A percentile compares a stretch with the other conserved stretches of the same genome.
Conservation (phyloP, 768 basidiomycete species). For the Naganishia vishniacii region DNA sequence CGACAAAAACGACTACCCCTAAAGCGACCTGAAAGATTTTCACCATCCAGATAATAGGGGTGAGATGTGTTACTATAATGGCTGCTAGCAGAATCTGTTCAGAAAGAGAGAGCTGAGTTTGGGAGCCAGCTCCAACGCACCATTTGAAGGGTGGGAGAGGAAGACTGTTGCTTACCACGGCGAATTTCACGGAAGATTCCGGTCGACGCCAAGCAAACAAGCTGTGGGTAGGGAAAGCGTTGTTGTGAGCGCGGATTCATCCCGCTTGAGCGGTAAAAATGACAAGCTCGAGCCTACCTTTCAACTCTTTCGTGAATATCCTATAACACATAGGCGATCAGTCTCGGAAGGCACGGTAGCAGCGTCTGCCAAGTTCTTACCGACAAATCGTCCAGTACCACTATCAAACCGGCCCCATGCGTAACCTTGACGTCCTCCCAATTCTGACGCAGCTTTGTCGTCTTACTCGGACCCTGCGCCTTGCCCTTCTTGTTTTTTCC, state of each 20-base stretch:
- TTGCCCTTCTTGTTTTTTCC: conserved; percentile 11
- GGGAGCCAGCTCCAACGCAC: no score
- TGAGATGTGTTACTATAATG: conserved; percentile 18
- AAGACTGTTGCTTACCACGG: conserved; percentile 14
- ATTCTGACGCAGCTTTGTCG: conserved; percentile 18
- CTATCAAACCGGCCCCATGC: conserved; percentile 28
- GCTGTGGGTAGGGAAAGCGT: conserved; percentile 3
- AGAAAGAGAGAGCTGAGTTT: not conserved
- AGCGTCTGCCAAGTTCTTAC: conserved; percentile 15
- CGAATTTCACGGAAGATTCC: conserved; percentile 20
- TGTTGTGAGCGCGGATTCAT: no score
- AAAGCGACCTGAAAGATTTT: conserved; percentile 28
- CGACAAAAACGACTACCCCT: conserved; percentile 28
- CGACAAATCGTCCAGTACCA: conserved; percentile 31
- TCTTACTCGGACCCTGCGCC: conserved; percentile 7
- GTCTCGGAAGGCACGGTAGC: no score
- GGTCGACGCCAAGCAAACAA: conserved; percentile 29
- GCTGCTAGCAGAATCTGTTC: conserved; percentile 7
- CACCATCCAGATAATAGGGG: conserved; percentile 24
- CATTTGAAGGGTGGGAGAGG: no score
- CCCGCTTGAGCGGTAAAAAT: not conserved
- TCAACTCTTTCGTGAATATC: conserved; percentile 31
- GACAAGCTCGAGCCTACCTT: conserved; percentile 21
- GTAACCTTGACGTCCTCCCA: conserved; percentile 24
- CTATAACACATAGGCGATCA: conserved; percentile 10